A percentile compares a stretch with the other conserved stretches of the same genome.
Evolutionary conservation across 345 rosid genomes (phyloP).

Genomic region (Eutrema japonicum): DNA sequence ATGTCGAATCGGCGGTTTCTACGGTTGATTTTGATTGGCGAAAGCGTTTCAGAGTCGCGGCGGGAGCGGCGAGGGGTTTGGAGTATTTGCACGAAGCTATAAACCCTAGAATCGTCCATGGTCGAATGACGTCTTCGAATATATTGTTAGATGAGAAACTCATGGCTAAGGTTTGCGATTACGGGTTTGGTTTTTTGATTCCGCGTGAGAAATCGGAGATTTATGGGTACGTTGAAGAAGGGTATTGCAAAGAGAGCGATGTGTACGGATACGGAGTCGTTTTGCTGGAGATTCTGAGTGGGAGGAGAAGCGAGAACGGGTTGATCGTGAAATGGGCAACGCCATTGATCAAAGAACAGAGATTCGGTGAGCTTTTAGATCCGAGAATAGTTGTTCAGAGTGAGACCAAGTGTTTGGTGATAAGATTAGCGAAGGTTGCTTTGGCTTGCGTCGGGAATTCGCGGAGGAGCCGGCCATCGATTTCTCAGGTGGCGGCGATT

Average conservation of each 20-base stretch:
- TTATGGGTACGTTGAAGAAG: conserved; percentile 64
- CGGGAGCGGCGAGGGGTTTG: conserved; percentile 74
- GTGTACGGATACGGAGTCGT: conserved; percentile 86
- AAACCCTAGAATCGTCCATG: conserved; percentile 67
- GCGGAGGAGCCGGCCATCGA: conserved; percentile 67
- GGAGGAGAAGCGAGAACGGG: conserved; percentile 71
- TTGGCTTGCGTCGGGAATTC: conserved; percentile 79
- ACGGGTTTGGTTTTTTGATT: conserved; percentile 68
- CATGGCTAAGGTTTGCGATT: conserved; percentile 61
- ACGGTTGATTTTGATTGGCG: conserved; percentile 62
- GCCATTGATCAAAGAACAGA: conserved; percentile 72
- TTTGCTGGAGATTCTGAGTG: conserved; percentile 75
- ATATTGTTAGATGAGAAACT: conserved; percentile 57
- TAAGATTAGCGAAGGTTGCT: conserved; percentile 79
- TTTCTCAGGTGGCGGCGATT: conserved; percentile 65
- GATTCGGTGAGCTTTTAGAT: conserved; percentile 64
- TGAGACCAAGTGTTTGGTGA: conserved; percentile 53
- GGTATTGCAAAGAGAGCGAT: conserved; percentile 73
- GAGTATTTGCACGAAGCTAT: conserved; percentile 63
- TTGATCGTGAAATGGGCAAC: conserved; percentile 74
- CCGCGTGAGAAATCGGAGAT: conserved; percentile 59
- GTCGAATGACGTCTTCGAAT: conserved; percentile 69
- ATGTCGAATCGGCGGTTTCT: conserved; percentile 45
- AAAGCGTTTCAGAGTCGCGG: conserved; percentile 62
- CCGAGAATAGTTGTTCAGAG: conserved; percentile 55